phyloP scores from a whole-genome alignment of 768 basidiomycete genomes.

The Termitomyces sp. region DNA sequence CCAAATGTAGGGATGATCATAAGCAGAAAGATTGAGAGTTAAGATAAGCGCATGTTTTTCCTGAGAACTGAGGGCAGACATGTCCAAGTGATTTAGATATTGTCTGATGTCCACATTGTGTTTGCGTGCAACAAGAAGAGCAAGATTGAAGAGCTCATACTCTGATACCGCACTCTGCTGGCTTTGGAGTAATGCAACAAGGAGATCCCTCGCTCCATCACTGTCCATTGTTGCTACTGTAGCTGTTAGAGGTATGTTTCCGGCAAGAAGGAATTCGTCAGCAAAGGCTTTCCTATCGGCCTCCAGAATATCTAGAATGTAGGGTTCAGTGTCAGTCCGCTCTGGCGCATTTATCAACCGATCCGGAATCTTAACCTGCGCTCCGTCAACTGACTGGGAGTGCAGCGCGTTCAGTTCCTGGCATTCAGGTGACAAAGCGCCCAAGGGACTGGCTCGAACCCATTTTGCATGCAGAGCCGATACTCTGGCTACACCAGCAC shows the following conservation, averaged over 20 bases:
- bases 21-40: slow-evolving; percentile 31
- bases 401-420: slow-evolving; percentile 70
- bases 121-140: slow-evolving; percentile 38
- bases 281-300: slow-evolving; percentile 42
- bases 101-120: slow-evolving; percentile 36
- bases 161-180: slow-evolving; percentile 53
- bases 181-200: slow-evolving; percentile 42
- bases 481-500: slow-evolving; percentile 52
- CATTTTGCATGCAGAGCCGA: slow-evolving; percentile 55
- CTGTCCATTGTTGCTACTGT: slow-evolving; percentile 18
- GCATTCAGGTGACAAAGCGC: slow-evolving; percentile 58
- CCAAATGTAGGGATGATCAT: slow-evolving; percentile 49
- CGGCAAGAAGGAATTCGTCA: slow-evolving; percentile 27
- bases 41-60: slow-evolving; percentile 50
- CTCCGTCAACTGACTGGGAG: slow-evolving; percentile 67
- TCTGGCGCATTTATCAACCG: slow-evolving; percentile 47
- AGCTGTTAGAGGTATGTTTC: slow-evolving; percentile 16
- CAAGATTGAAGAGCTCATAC: slow-evolving; percentile 53
- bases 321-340: slow-evolving; percentile 28
- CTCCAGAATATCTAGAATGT: slow-evolving; percentile 49
- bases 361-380: slow-evolving; percentile 53
- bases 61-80: slow-evolving; percentile 45
- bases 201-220: slow-evolving; percentile 35
- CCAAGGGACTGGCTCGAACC: slow-evolving; percentile 47
- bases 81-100: slow-evolving; percentile 48